Conservation (phyloP, 1,139 yeast genomes). For the Hansenula sp. region DNA sequence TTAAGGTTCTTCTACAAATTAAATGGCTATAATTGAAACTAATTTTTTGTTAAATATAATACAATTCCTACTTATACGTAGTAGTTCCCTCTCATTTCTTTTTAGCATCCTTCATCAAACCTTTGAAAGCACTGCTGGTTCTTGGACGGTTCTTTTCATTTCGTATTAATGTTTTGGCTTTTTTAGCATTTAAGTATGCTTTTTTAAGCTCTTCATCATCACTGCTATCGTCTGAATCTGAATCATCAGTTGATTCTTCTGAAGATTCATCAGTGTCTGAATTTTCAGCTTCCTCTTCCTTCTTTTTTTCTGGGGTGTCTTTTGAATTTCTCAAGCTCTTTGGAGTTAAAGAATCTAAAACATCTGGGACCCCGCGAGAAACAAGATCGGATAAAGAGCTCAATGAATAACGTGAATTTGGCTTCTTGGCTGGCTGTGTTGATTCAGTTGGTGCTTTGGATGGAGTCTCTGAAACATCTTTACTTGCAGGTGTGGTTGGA, state of each 20-base stretch:
- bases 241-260: conserved; percentile 3
- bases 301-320: neutral
- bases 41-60: neutral
- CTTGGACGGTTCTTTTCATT: conserved; percentile 17
- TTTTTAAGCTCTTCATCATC: conserved; percentile 21
- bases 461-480: conserved; percentile 3
- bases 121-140: conserved; percentile 47
- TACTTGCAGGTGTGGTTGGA: conserved; percentile 13
- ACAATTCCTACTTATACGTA: neutral
- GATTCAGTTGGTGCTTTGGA: neutral
- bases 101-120: conserved; percentile 42
- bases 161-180: conserved; percentile 34
- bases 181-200: conserved; percentile 35
- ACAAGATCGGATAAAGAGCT: conserved; percentile 56
- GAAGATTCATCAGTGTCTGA: neutral
- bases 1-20: neutral
- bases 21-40: neutral
- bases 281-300: conserved; percentile 2
- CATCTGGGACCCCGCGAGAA: conserved; percentile 59
- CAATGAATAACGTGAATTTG: conserved; percentile 33
- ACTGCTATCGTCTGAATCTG: conserved; percentile 10
- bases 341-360: conserved; percentile 37
- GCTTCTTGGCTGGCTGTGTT: neutral
- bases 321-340: conserved; percentile 10
- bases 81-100: neutral